phyloP scores from a whole-genome alignment of 2,329 filamentous ascomycete species.

The Colletotrichum tropicicola region DNA sequence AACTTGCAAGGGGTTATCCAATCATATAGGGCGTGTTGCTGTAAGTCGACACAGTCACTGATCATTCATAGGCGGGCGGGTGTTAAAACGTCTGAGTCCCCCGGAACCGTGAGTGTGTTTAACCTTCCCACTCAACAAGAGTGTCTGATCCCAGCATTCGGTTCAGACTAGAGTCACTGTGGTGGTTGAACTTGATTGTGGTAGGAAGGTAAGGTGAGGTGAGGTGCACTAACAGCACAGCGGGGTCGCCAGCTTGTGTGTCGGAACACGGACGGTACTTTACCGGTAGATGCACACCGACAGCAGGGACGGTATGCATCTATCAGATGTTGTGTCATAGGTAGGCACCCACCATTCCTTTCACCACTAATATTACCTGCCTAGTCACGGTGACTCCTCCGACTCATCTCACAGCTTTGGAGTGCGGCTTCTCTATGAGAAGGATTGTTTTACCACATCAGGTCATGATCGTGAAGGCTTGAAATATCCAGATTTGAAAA shows the following conservation, averaged over 20 bases:
- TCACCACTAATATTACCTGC: too few species aligned
- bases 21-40: neutral
- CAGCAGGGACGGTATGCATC: neutral
- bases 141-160: neutral
- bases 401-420: too few species aligned
- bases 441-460: too few species aligned
- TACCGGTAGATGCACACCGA: neutral
- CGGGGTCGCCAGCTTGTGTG: conserved; percentile 8
- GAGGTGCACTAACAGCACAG: conserved; percentile 17
- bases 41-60: neutral
- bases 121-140: too few species aligned
- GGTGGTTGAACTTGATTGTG: neutral
- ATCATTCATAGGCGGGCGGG: too few species aligned
- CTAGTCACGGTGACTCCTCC: too few species aligned
- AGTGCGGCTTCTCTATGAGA: too few species aligned
- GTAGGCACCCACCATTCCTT: neutral
- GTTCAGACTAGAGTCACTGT: neutral
- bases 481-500: neutral
- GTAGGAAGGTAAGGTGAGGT: neutral
- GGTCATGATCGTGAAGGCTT: neutral
- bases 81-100: too few species aligned
- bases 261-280: too few species aligned
- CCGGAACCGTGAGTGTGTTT: too few species aligned
- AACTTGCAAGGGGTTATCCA: too few species aligned
- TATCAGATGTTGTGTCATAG: conserved; percentile 1